Evolutionary conservation across 1,284 basidiomycete genomes (phyloP).

Genomic region (Marasmius sp.): DNA sequence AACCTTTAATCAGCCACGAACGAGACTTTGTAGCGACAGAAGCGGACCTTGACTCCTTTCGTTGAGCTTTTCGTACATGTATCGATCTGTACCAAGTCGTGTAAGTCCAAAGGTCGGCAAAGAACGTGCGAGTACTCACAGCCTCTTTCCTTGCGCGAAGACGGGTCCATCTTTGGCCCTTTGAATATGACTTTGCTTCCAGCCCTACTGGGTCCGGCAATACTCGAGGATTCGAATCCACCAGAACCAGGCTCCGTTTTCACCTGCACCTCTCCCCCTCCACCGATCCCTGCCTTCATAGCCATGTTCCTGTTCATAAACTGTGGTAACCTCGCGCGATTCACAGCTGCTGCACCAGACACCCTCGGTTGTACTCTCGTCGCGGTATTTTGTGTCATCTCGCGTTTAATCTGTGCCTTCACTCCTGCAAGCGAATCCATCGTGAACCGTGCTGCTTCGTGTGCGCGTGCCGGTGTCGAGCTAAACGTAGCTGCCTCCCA

Average conservation of each 20-base stretch:
- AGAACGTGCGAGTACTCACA: slow-evolving; percentile 44
- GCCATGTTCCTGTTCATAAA: slow-evolving; percentile 23
- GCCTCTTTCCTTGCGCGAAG: slow-evolving; percentile 43
- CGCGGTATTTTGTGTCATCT: slow-evolving; percentile 40
- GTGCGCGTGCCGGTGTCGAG: slow-evolving; percentile 31
- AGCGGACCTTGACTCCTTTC: slow-evolving; percentile 76
- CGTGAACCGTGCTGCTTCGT: slow-evolving; percentile 44
- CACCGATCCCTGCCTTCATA: slow-evolving; percentile 9
- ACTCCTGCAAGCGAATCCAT: slow-evolving; percentile 52
- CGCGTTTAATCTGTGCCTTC: slow-evolving; percentile 52
- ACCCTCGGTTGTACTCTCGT: slow-evolving; percentile 33
- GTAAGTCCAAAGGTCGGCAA: slow-evolving; percentile 1
- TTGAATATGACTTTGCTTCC: slow-evolving; percentile 45
- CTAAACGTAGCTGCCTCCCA: slow-evolving; percentile 62
- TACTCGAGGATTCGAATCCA: slow-evolving; percentile 3
- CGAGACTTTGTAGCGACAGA: neutral
- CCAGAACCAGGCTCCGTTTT: slow-evolving; percentile 32
- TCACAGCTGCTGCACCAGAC: slow-evolving; percentile 27
- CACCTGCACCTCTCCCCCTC: slow-evolving; percentile 21
- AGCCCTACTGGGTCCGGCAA: slow-evolving; percentile 42
- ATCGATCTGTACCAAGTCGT: slow-evolving; percentile 59
- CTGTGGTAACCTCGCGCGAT: slow-evolving; percentile 31
- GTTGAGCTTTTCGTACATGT: slow-evolving; percentile 90
- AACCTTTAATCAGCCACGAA: neutral
- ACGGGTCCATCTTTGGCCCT: slow-evolving; percentile 43